phyloP scores from a whole-genome alignment of 1,284 basidiomycete genomes.

The Malassezia arunalokei region DNA sequence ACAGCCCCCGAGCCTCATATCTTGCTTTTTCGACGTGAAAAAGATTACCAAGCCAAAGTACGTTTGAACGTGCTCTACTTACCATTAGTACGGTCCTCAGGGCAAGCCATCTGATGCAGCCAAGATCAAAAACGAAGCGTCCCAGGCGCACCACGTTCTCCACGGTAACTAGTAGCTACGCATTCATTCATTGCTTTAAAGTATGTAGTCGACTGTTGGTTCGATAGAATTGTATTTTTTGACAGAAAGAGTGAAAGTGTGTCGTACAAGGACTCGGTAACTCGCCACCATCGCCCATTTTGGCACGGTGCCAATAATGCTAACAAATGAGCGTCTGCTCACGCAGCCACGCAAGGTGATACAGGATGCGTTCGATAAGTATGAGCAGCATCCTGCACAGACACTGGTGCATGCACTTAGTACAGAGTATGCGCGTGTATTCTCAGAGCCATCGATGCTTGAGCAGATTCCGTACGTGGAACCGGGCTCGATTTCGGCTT shows the following conservation, averaged over 20 bases:
- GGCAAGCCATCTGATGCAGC: conserved; percentile 16
- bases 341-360: conserved; percentile 7
- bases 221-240: too few relatives aligned
- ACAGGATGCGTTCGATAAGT: conserved; percentile 1
- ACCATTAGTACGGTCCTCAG: conserved; percentile 13
- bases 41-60: conserved; percentile 46
- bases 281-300: neutral
- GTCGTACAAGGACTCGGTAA: too few relatives aligned
- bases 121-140: conserved; percentile 8
- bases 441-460: neutral
- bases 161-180: neutral
- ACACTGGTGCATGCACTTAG: neutral
- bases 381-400: neutral
- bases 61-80: neutral
- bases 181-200: too few relatives aligned
- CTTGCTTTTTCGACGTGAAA: conserved; percentile 49
- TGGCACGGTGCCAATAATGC: conserved; percentile 10
- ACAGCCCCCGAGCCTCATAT: conserved; percentile 50
- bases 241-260: too few relatives aligned
- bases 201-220: too few relatives aligned
- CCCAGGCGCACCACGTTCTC: neutral
- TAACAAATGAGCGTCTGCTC: neutral
- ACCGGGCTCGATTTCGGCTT: neutral
- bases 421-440: neutral
- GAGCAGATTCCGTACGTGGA: conserved; percentile 8